Base-by-base conservation (phyloP, 2,329 filamentous ascomycete genomes). In the Lasiodiplodia hormozganensis region DNA sequence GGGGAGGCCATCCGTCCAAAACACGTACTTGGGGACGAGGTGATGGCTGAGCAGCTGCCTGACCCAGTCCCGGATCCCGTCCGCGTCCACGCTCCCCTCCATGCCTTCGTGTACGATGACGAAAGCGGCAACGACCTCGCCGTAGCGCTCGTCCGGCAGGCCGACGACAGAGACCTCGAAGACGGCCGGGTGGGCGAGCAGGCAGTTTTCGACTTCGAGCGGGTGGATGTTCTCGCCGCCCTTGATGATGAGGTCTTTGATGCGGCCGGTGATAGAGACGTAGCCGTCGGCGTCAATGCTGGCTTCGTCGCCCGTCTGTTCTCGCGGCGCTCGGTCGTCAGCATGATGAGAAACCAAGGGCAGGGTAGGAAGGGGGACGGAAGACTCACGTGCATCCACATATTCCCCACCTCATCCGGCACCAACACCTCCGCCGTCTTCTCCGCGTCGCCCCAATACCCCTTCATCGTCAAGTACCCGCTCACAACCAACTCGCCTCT, bases 221-320 rank as follows among this genome's bases (percentile, higher is more conserved):
- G 96, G 96, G 78, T 97, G 93, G 68, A 97, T 97, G 77, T 99
- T 99, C 78, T 98, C 96, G 28, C 96, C 96, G 34, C 92, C 95
- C 31, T 93, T 88, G 76, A 98, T 98, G 74, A 99, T 97, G 67
- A 98, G 81, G 77, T 99, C 96, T 80, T 98, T 98, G 76, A 97
- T 95, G 18, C 94, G 86, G 3, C 94, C 93, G 0, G 94, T 97
- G 75, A 98, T 97, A 73, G 88, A 87, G 2, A 97, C 88, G 76
- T 94, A 98, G 2, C 95, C 96, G 34, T 94, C 85, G 4, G 81
- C 84, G 70, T 96, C 93, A 87, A 98, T 96, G 65, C 84, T 82
- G 2, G 94, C 96, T 82, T 98, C 95, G 75, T 99, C 96, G 23
- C 96, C 96, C 0, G 92, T 96, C 80, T 92, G 18, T 16, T 25